Evolutionary conservation across 192 early-diverging fungal species (phyloP), one percentile per base, ranked within the genome.

Genomic region (Geranomyces michiganensis): DNA sequence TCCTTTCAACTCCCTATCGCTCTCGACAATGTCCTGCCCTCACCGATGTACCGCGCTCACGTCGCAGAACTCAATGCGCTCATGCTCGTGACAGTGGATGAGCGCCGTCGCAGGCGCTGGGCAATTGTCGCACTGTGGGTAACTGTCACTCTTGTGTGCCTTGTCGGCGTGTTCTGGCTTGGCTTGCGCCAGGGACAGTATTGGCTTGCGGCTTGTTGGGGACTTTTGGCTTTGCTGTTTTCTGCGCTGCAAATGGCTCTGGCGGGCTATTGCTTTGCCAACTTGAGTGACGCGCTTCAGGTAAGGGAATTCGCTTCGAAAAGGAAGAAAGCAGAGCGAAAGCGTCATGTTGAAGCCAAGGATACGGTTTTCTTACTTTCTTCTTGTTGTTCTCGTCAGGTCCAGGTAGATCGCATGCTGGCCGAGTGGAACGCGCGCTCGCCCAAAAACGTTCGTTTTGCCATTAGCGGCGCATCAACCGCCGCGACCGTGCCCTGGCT

Each of bases 41-140:
- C 72, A 24, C 65, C 72, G 8, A 49, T 61, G 32, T 68, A 74
- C 65, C 72, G 72, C 65, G 70, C 72, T 14, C 72, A 74, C 44
- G 72, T 68, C n/a, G 64, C 72, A 1, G 65, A 65, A 47, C 72
- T 74, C 26, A 74, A 74, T 27, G 56, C 58, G 21, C 65, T 74
- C 14, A 31, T 74, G 44, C 27, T 27, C 24, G 21, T 49, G 4
- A 53, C 71, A 9, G 45, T 56, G 36, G 26, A 30, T 22, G 31
- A 55, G 21, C 46, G 64, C 15, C 62, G 55, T 17, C 21, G 53
- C 10, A 46, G 30, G n/a, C 22, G 43, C 19, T 14, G 41, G 17
- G 55, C 22, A 30, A 13, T 29, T 13, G 30, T 10, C 31, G 51
- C 55, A 6, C 67, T 69, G 1, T n/a, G 15, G 14, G 17, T 24